Conservation (phyloP, 1,139 yeast species). For the Sugiyamaella japonica region DNA sequence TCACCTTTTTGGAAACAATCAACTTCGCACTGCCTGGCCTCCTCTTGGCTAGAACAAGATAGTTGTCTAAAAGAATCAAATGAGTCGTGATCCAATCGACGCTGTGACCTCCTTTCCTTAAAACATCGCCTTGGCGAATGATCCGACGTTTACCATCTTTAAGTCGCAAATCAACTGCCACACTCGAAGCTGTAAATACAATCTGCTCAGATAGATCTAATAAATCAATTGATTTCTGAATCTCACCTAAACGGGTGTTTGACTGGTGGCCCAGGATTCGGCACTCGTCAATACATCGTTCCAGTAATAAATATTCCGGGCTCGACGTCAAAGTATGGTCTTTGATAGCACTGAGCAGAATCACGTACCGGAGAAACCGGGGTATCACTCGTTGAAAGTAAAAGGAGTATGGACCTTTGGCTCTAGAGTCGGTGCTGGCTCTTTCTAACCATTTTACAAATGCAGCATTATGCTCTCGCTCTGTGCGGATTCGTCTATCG, state of each 20-base stretch:
- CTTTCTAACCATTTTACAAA: conserved; percentile 53
- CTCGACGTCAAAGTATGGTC: conserved; percentile 53
- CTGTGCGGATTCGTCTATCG: conserved; percentile 39
- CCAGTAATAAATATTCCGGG: conserved; percentile 56
- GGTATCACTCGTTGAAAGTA: conserved; percentile 77
- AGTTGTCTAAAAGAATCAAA: conserved; percentile 70
- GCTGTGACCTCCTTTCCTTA: conserved; percentile 63
- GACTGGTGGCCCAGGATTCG: conserved; percentile 49
- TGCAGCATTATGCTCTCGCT: conserved; percentile 48
- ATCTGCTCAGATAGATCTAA: conserved; percentile 37
- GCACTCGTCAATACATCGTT: conserved; percentile 55
- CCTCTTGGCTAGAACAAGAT: conserved; percentile 62
- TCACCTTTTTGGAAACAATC: conserved; percentile 37
- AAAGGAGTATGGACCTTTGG: conserved; percentile 56
- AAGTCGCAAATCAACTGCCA: conserved; percentile 50
- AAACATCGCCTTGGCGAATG: conserved; percentile 53
- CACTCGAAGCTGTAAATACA: conserved; percentile 43
- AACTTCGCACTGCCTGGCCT: conserved; percentile 40
- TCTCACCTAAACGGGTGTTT: conserved; percentile 47
- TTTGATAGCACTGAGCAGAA: conserved; percentile 61
- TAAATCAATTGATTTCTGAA: conserved; percentile 46
- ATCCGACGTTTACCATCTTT: conserved; percentile 58
- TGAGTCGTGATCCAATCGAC: conserved; percentile 49
- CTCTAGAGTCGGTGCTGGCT: conserved; percentile 47
- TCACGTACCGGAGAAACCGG: conserved; percentile 67